Base-by-base conservation (phyloP, 2,329 filamentous ascomycete species). In the Ophiocordyceps sinensis region DNA sequence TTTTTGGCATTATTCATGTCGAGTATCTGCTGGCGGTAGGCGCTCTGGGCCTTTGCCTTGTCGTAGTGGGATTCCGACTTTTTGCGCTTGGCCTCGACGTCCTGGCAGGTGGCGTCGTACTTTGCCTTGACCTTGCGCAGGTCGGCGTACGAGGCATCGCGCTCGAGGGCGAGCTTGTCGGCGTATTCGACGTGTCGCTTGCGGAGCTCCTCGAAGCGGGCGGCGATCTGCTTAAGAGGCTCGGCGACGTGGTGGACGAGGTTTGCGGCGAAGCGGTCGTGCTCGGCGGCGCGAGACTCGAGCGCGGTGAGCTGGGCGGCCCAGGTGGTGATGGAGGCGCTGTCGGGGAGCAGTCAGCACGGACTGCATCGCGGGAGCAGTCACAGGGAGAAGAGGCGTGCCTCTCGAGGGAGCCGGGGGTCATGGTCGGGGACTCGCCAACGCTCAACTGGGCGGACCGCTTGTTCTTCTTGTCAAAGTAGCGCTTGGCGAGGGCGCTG, bases 1-100 rank as follows among this genome's bases (percentile, higher is more conserved):
- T 98, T 98, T 70, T 98, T 98, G 59, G 82, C 75, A 58, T 98
- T 98, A 63, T 91, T 85, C 91, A 96, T 96, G 51, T 98, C 91
- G 45, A 80, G 66, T 45, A 93, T 71, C 61, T 96, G 89, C 57
- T 94, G 86, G 54, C 94, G 85, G 62, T 94, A 98, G 31, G 85
- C 79, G 57, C 77, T 82, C 57, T 94, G 85, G 8, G 89, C 87
- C 66, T 95, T 98, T 47, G 77, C 67, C 65, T 94, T 95, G 59
- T 96, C 89, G 55, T 91, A 93, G n/a, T 87, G 79, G 37, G 82
- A 82, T 54, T 98, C 91, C 39, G 83, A 79, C 71, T 98, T 98
- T 68, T 95, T 96, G 54, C 91, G 82, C 60, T 82, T 81, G 50
- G 79, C 85, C 66, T 98, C 91, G 23, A 98, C 85, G 58, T 96